Base-by-base conservation (phyloP, 2,329 filamentous ascomycete genomes). In the Alternaria gaisen region DNA sequence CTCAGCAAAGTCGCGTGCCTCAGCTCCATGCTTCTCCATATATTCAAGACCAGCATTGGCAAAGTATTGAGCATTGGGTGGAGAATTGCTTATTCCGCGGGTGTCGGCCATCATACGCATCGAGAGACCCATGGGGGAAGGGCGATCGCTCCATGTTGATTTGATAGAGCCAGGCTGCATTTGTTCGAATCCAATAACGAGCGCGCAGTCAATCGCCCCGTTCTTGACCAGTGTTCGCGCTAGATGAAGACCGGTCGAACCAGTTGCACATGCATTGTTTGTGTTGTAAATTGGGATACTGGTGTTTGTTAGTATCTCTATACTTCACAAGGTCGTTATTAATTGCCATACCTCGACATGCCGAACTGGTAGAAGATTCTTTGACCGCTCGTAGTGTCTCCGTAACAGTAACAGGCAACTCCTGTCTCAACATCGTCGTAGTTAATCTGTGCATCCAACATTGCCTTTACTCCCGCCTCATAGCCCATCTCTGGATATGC, bases 311-410 rank as follows among this genome's bases (percentile, higher is more conserved):
- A 71, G 53, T 34, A 6, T 14, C 14, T 53, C 3, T 3, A 14
- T 26, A 20, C n/a, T 26, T 12, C 18, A 22, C 3, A 14, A 6
- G n/a, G 18, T 1, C 4, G 16, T 26, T 20, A 5, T 5, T 3
- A 5, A 44, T 32, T 44, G 11, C 58, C 71, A 8, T 67, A 74
- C 71, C 69, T 85, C 53, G 93, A 97, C 90, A 97, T 93, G 82
- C 94, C 94, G 78, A 98, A 97, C 81, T 97, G 94, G 82, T 98
- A 98, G 82, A 98, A 97, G 72, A 97, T 93, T 63, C 94, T 89
- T 83, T 97, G 94, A 50, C 94, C 94, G 79, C 91, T 94, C 53
- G 94, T 97, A 60, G 90, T 94, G 83, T 97, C 94, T 71, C 94
- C 94, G 79, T 97, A 97, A 83, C 93, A 96, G 83, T 97, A 97